Conservation (phyloP, 257 asterid species). For the Solanum rostratum region DNA sequence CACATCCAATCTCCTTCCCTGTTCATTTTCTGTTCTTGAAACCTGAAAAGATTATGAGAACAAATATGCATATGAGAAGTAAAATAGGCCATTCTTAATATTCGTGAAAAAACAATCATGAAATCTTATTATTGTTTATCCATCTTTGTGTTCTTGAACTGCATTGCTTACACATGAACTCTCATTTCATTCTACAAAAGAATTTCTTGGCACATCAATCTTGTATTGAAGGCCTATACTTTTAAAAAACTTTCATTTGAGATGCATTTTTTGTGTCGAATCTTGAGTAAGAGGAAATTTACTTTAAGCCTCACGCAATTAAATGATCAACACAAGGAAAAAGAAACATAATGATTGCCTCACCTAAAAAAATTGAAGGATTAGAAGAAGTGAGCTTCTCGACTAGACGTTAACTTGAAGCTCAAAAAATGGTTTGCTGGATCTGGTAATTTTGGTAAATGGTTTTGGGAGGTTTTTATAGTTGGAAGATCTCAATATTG, state of each 20-base stretch:
- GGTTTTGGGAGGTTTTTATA: constrained; percentile 39
- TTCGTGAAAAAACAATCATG: too few species aligned
- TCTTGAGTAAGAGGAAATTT: not conserved
- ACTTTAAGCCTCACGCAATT: not conserved
- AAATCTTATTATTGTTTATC: too few species aligned
- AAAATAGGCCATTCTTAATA: not conserved
- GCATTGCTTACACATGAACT: not conserved
- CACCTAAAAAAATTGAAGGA: not conserved
- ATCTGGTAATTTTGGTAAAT: constrained; percentile 23
- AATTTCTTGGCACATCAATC: not conserved
- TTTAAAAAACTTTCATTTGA: not conserved
- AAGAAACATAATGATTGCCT: not conserved
- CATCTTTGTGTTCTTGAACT: too few species aligned
- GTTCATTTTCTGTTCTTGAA: constrained; percentile 25
- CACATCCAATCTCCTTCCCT: constrained; percentile 90
- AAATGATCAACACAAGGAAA: not conserved
- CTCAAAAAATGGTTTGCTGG: not conserved
- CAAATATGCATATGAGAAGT: not conserved
- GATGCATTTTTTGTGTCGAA: too few species aligned
- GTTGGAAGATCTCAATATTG: constrained; percentile 12
- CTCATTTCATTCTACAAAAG: not conserved
- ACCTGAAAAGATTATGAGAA: not conserved
- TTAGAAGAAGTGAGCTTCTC: not conserved
- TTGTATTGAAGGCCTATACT: not conserved
- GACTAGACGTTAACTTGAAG: not conserved